Evolutionary conservation across 1,284 basidiomycete genomes (phyloP).

Genomic region (Fomitopsis pinicola): DNA sequence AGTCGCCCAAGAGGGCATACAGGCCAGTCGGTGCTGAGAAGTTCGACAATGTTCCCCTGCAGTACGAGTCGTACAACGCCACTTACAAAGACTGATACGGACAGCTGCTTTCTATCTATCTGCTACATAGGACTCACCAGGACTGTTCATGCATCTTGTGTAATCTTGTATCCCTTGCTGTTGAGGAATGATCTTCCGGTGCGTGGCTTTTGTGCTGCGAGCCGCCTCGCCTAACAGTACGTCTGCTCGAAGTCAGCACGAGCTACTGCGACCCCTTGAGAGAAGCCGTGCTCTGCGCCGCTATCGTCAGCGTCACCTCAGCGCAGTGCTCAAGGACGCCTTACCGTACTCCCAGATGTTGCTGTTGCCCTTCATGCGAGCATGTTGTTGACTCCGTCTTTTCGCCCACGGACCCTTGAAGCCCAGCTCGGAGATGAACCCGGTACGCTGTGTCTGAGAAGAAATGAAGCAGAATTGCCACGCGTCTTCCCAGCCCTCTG

Average conservation of each 20-base stretch:
- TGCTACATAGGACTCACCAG: background rate
- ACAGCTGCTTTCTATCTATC: background rate
- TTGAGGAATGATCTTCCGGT: too few species aligned
- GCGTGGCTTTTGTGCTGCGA: too few species aligned
- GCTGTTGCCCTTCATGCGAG: slow-evolving; percentile 33
- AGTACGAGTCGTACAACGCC: background rate
- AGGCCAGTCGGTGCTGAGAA: background rate
- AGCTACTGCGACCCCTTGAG: slow-evolving; percentile 34
- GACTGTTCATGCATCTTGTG: background rate
- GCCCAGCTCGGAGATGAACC: slow-evolving; percentile 49
- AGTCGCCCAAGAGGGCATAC: background rate
- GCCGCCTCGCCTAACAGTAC: background rate
- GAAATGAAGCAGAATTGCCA: slow-evolving; percentile 44
- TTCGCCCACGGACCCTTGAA: slow-evolving; percentile 59
- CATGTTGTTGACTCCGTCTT: slow-evolving; percentile 44
- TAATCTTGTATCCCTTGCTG: background rate
- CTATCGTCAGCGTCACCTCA: background rate
- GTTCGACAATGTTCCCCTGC: background rate
- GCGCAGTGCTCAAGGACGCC: slow-evolving; percentile 12
- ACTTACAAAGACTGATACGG: background rate
- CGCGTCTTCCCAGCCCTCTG: slow-evolving; percentile 70
- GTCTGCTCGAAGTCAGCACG: slow-evolving; percentile 10
- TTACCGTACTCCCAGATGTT: slow-evolving; percentile 62
- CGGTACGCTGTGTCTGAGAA: slow-evolving; percentile 16
- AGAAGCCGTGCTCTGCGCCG: slow-evolving; percentile 36